phyloP scores from a whole-genome alignment of 2,329 filamentous ascomycete species.

The Ophiognomonia clavigignenti-juglandacearum region DNA sequence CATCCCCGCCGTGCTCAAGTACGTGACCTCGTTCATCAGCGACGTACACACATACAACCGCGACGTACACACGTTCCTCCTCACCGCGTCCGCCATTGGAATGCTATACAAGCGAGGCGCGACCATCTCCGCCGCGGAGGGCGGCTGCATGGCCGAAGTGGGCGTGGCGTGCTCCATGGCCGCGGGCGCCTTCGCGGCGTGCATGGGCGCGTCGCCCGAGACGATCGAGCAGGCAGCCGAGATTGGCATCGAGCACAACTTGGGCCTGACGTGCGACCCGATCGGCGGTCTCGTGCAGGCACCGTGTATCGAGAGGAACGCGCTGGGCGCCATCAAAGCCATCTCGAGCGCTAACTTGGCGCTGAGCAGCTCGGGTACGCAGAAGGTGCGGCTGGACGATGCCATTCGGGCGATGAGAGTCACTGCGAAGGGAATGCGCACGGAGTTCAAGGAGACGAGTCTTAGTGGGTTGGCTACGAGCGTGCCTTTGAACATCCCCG shows the following conservation, averaged over 20 bases:
- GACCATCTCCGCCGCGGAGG: slow-evolving; percentile 46
- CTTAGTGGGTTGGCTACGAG: slow-evolving; percentile 45
- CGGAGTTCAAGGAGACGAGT: slow-evolving; percentile 50
- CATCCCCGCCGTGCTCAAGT: slow-evolving; percentile 46
- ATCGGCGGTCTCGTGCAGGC: slow-evolving; percentile 47
- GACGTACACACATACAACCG: slow-evolving; percentile 39
- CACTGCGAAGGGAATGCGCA: slow-evolving; percentile 46
- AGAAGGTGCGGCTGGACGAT: slow-evolving; percentile 45
- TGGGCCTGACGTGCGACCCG: slow-evolving; percentile 45
- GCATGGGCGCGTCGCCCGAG: slow-evolving; percentile 46
- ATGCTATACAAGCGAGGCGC: slow-evolving; percentile 50
- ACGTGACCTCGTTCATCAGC: slow-evolving; percentile 44
- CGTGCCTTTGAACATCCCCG: slow-evolving; percentile 44
- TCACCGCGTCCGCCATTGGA: slow-evolving; percentile 44
- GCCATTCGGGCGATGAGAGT: slow-evolving; percentile 46
- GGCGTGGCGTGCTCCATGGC: slow-evolving; percentile 49
- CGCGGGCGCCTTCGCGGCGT: slow-evolving; percentile 44
- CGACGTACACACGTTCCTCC: slow-evolving; percentile 42
- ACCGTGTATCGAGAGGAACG: slow-evolving; percentile 47
- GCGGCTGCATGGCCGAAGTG: slow-evolving; percentile 50
- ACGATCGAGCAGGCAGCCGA: slow-evolving; percentile 47
- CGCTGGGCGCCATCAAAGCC: slow-evolving; percentile 45
- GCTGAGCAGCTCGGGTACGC: slow-evolving; percentile 39
- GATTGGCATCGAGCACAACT: slow-evolving; percentile 49
- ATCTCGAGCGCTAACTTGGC: slow-evolving; percentile 46